These are phyloP conservation scores for Globisporangium orthogonon DNA, from an alignment of 352 stramenopile species.

Conservation along the genomic window DNA sequence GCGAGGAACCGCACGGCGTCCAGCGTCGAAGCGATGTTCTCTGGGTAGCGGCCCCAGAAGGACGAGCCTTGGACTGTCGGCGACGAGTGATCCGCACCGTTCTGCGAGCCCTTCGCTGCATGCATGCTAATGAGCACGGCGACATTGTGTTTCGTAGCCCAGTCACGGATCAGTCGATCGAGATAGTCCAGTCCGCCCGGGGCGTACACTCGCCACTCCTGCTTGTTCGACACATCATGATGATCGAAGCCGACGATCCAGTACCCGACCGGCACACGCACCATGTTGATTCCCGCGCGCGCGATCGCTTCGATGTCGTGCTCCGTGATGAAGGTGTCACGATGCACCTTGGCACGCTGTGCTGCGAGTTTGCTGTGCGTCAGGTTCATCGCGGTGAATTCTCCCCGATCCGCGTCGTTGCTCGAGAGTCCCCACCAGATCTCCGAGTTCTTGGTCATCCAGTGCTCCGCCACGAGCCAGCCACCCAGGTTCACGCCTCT, in stretches of 20 bases:
- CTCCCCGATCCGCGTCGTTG: constrained; percentile 31
- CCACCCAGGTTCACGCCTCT: constrained; percentile 68
- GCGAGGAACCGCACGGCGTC: constrained; percentile 21
- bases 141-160: constrained; percentile 44
- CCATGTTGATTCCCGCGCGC: constrained; percentile 58
- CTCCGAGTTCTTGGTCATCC: constrained; percentile 56
- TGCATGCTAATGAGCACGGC: constrained; percentile 47
- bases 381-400: constrained; percentile 56
- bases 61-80: constrained; percentile 47
- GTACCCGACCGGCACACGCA: constrained; percentile 74
- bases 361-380: constrained; percentile 25
- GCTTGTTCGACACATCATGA: constrained; percentile 30
- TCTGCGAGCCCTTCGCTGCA: constrained; percentile 47
- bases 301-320: constrained; percentile 57
- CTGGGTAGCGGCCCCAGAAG: constrained; percentile 10
- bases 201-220: constrained; percentile 46
- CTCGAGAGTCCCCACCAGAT: constrained; percentile 48
- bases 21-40: constrained; percentile 19
- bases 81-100: constrained; percentile 38
- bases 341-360: constrained; percentile 40
- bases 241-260: constrained; percentile 72
- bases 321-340: constrained; percentile 62
- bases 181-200: constrained; percentile 40
- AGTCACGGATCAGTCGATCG: constrained; percentile 38
- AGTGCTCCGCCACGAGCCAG: constrained; percentile 78